A percentile compares a stretch with the other conserved stretches of the same genome.
phyloP scores from a whole-genome alignment of 805 yeast genomes.

The Candida ponderosae region DNA sequence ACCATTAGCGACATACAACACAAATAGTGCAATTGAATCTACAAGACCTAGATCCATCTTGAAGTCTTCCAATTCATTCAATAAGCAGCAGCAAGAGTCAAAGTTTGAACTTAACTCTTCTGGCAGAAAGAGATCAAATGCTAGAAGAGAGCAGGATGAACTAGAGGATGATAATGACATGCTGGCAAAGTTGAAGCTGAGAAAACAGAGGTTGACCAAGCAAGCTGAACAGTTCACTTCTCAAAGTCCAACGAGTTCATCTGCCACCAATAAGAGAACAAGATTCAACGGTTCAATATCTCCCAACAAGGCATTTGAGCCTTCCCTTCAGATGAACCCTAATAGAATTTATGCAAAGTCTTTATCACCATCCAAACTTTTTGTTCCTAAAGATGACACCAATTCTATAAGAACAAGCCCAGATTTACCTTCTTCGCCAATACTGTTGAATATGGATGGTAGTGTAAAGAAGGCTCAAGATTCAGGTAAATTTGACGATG shows the following conservation, averaged over 20 bases:
- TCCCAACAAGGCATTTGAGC: too few species aligned
- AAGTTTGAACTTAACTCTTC: slow-evolving; percentile 5
- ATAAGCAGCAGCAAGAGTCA: slow-evolving; percentile 8
- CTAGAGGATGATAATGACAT: background rate
- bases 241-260: background rate
- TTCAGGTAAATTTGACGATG: background rate
- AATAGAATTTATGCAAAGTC: too few species aligned
- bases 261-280: background rate
- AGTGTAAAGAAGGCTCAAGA: background rate
- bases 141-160: background rate
- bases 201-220: background rate
- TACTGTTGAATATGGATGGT: too few species aligned
- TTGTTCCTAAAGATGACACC: background rate
- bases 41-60: slow-evolving; percentile 3
- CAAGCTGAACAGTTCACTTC: background rate
- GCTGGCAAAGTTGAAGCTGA: background rate
- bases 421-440: slow-evolving; percentile 15
- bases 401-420: background rate
- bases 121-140: slow-evolving; percentile 2
- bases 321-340: too few species aligned
- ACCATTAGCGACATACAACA: slow-evolving; percentile 4
- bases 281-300: background rate
- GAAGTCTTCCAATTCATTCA: slow-evolving; percentile 12
- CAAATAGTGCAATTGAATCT: slow-evolving; percentile 5
- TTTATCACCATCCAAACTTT: too few species aligned